Base-by-base conservation (phyloP, 2,329 filamentous ascomycete genomes). In the Penicillium sp. region DNA sequence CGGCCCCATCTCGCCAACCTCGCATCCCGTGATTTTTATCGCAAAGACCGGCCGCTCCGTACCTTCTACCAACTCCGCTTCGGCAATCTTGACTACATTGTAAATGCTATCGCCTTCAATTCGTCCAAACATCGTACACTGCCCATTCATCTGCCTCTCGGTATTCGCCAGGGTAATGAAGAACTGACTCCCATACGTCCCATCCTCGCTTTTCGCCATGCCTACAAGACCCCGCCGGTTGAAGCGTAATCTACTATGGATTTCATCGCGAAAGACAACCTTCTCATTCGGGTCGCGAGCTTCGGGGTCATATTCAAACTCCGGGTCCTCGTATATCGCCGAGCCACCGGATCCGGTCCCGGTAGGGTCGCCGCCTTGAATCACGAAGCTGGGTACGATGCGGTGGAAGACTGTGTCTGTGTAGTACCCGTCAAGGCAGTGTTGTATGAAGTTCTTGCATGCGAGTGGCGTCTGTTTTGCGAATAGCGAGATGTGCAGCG, bases 381-480 rank as follows among this genome's bases (percentile, higher is more conserved):
- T 78, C 61, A 99, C 90, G 73, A 99, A 99, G 52, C 89, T 89
- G 0, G 92, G 90, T 0, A 96, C 87, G 5, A 97, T 81, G 23
- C 94, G 90, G 76, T 99, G 94, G 76, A 99, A 99, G 60, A 94
- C 87, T 0, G 92, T 97, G 68, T 88, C 86, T 66, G 91, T 87
- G 78, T 97, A 99, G 79, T 97, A 97, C 64, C 91, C 91, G 70
- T 99, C 92, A 64, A 97, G 83, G 69, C 90, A 94, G 68, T 92
- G 88, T 73, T 99, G 94, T 38, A 99, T 82, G 74, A 99, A 99
- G 77, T 97, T 97, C 64, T 93, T 91, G 69, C 88, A 91, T 24
- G 94, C 89, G 60, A 97, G 81, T 8, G 94, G 94, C 0, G 90
- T 89, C 74, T 99, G 94, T 69, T 94, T 94, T 18, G 92, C 92